Base-by-base conservation (phyloP, 257 asterid species). In the Solanum pinnatisectum region DNA sequence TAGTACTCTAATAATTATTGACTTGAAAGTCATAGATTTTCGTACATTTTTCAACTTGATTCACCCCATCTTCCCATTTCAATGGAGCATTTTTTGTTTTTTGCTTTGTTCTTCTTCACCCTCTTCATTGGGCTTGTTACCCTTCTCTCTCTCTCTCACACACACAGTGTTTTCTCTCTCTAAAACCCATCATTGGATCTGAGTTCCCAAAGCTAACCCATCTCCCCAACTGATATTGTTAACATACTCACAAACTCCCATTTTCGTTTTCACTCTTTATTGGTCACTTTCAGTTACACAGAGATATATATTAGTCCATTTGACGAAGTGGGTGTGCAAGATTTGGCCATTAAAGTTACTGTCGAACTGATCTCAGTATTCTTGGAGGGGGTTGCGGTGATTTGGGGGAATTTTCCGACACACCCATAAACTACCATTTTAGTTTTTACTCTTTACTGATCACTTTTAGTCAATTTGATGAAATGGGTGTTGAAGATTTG, bases 161-260 rank as follows among this genome's bases (percentile, higher is more conserved):
- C 52, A 76, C 33, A 37, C 12, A 11, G 32, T 37, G 42, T n/a
- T 72, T 23, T 74, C 52, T 39, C 60, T n/a, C 84, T 12, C 60
- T 77, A 77, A 16, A 79, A 79, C 67, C 65, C 25, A 85, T 93
- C 94, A 90, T 90, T 93, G 95, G 96, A 94, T 94, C 98, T 92
- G 94, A 91, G 90, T 91, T 92, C 94, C 94, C 91, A 87, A 90
- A 82, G 91, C 87, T 84, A 83, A 85, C 83, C 83, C 56, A 46
- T 23, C 59, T 91, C 35, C 73, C 10, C 9, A 10, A n/a, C 16
- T 65, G 72, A 65, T n/a, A 65, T 65, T 65, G 72, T n/a, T 65
- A 2, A 65, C 72, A 4, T 65, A n/a, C 72, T 65, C 88, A 89
- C 88, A 76, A 14, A 37, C 56, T 35, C 30, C 5, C 81, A 73